Evolutionary conservation across 306 rosid genomes (phyloP).

Genomic region (Geum urbanum): DNA sequence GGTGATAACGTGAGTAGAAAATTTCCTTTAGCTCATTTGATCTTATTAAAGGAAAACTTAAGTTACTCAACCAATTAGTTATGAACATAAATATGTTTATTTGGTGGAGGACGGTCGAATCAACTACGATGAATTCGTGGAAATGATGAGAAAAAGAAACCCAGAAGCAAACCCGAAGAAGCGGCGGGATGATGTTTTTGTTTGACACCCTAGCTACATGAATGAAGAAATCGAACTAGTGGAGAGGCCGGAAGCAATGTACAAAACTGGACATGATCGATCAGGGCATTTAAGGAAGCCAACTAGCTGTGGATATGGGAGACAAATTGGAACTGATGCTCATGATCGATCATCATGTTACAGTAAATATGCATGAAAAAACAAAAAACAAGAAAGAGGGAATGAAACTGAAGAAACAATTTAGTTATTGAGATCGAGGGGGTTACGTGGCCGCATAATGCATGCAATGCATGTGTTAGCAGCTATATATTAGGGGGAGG

Average conservation of each 20-base stretch:
- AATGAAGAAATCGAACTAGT: background rate
- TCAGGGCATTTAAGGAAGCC: background rate
- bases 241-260: background rate
- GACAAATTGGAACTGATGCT: too few species aligned
- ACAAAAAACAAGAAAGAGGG: background rate
- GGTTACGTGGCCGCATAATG: too few species aligned
- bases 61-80: background rate
- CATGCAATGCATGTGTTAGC: too few species aligned
- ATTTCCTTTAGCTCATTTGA: background rate
- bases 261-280: background rate
- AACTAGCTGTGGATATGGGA: background rate
- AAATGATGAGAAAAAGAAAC: constrained; percentile 95
- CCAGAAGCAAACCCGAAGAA: constrained; percentile 63
- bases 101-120: constrained; percentile 78
- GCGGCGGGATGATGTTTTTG: constrained; percentile 51
- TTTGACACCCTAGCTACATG: constrained; percentile 23
- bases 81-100: background rate
- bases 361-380: background rate
- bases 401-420: background rate
- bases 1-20: constrained; percentile 63
- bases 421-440: too few species aligned
- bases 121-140: constrained; percentile 86
- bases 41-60: background rate
- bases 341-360: background rate
- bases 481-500: too few species aligned